A percentile compares a stretch with the other conserved stretches of the same genome.
These are phyloP conservation scores for Colletotrichum liaoningense DNA, from an alignment of 2,329 filamentous ascomycete genomes.

Conservation along the genomic window DNA sequence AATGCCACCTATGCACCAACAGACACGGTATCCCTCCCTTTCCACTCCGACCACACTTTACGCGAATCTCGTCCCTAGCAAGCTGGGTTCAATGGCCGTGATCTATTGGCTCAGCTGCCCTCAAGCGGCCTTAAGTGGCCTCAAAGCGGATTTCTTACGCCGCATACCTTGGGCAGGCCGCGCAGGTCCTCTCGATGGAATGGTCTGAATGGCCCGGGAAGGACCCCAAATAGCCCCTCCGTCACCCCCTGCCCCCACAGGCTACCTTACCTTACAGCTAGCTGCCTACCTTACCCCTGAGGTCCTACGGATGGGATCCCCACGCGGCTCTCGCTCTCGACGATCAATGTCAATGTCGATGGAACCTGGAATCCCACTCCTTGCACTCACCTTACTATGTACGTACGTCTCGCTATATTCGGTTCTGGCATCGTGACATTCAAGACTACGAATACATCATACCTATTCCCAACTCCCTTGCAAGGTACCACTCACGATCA, in stretches of 20 bases:
- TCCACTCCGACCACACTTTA: conserved; percentile 25
- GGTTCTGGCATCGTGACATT: background rate
- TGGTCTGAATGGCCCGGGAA: conserved; percentile 21
- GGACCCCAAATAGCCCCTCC: background rate
- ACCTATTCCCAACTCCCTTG: background rate
- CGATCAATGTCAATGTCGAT: background rate
- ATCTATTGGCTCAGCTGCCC: conserved; percentile 13
- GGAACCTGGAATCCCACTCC: background rate
- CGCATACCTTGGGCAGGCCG: conserved; percentile 7
- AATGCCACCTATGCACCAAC: conserved; percentile 38
- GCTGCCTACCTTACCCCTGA: background rate
- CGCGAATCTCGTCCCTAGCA: conserved; percentile 20
- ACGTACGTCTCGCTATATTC: background rate
- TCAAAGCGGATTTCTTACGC: background rate
- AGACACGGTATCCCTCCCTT: conserved; percentile 33
- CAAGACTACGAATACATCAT: background rate
- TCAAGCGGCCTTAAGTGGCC: too few relatives aligned
- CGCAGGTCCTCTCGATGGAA: conserved; percentile 28
- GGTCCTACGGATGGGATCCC: background rate
- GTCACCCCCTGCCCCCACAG: conserved; percentile 29
- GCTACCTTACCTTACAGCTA: background rate
- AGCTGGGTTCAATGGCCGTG: background rate
- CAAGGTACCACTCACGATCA: background rate
- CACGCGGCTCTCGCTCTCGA: background rate
- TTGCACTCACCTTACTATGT: background rate